A percentile compares a stretch with the other conserved stretches of the same genome.
Evolutionary conservation across 345 rosid species (phyloP).

Genomic region (Pistacia atlantica): DNA sequence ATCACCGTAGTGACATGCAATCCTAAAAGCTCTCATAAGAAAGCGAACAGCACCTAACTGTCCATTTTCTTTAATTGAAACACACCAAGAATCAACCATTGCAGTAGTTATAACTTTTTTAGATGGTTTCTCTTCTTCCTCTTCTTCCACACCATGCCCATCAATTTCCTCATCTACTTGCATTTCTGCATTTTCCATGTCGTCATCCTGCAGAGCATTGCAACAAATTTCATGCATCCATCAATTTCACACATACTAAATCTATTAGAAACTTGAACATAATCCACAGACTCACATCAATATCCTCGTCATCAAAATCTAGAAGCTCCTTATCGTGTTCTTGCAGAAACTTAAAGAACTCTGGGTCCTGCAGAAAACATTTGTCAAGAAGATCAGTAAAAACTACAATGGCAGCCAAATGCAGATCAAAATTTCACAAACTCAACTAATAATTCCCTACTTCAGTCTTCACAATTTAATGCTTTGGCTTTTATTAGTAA

Average conservation of each 20-base stretch:
- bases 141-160: constrained; percentile 24
- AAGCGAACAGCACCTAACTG: constrained; percentile 72
- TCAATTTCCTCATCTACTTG: constrained; percentile 36
- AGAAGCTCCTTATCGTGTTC: constrained; percentile 78
- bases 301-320: constrained; percentile 69
- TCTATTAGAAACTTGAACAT: constrained; percentile 8
- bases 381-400: neutral
- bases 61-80: constrained; percentile 51
- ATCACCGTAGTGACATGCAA: constrained; percentile 96
- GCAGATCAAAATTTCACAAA: constrained; percentile 1
- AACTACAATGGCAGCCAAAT: neutral
- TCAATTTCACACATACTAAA: constrained; percentile 2
- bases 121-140: constrained; percentile 45
- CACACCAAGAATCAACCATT: constrained; percentile 86
- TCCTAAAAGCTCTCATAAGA: constrained; percentile 85
- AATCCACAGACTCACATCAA: constrained; percentile 52
- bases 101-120: constrained; percentile 57
- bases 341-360: constrained; percentile 75
- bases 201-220: constrained; percentile 53
- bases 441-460: neutral
- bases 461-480: neutral
- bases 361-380: constrained; percentile 66
- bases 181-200: constrained; percentile 45
- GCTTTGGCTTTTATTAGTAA: neutral
- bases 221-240: neutral